Conservation (phyloP, 2,329 filamentous ascomycete species). For the Hirsutella minnesotensis region DNA sequence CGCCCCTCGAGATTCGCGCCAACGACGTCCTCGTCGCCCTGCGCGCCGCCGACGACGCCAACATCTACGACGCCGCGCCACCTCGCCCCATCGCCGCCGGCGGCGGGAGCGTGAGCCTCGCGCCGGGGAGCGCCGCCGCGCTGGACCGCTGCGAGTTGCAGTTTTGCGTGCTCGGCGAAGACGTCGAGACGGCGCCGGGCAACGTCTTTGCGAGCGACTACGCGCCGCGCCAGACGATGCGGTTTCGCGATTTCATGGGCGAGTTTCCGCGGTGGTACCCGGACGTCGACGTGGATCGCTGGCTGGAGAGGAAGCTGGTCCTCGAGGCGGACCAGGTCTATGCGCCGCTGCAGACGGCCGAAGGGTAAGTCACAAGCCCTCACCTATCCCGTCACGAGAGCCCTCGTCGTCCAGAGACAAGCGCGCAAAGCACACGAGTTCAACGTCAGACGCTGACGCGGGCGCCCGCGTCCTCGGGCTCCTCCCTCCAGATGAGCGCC, state of each 20-base stretch:
- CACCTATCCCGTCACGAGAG: background rate
- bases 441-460: no score
- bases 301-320: slow-evolving; percentile 51
- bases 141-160: slow-evolving; percentile 47
- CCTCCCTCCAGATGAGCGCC: no score
- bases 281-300: slow-evolving; percentile 25
- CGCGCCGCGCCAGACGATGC: slow-evolving; percentile 29
- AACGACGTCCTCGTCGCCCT: slow-evolving; percentile 28
- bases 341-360: slow-evolving; percentile 32
- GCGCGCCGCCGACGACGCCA: slow-evolving; percentile 20
- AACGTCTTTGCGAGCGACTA: slow-evolving; percentile 41
- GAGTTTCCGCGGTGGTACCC: slow-evolving; percentile 18
- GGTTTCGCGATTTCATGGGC: slow-evolving; percentile 26
- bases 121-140: slow-evolving; percentile 24
- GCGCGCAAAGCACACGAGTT: no score
- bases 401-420: no score
- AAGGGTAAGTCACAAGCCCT: slow-evolving; percentile 34
- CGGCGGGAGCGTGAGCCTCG: slow-evolving; percentile 35
- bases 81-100: slow-evolving; percentile 26
- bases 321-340: slow-evolving; percentile 51
- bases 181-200: slow-evolving; percentile 22
- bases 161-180: slow-evolving; percentile 38
- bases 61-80: slow-evolving; percentile 22
- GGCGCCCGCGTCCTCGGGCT: no score
- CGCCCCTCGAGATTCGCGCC: slow-evolving; percentile 22